Conservation (phyloP, 306 rosid genomes). For the Dryas drummondii region DNA sequence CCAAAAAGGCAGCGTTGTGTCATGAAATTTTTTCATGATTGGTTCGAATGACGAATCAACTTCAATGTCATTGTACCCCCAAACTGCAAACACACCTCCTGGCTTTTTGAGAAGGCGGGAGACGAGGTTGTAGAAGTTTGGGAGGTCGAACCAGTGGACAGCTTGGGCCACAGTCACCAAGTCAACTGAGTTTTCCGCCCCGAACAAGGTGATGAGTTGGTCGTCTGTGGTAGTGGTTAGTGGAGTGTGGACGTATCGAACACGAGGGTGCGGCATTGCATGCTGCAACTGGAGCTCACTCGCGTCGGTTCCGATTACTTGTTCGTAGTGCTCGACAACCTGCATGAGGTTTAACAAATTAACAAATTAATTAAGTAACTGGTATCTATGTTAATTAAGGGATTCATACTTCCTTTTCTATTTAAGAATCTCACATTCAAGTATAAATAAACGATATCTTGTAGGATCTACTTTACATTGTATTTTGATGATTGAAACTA, state of each 20-base stretch:
- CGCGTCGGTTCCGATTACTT: conserved; percentile 35
- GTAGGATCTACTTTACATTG: too few species aligned
- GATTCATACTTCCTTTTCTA: too few species aligned
- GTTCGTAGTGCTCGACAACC: conserved; percentile 35
- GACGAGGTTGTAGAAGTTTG: conserved; percentile 22
- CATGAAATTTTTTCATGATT: not conserved
- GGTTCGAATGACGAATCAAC: conserved; percentile 22
- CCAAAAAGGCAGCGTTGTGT: conserved; percentile 10
- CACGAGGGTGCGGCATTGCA: conserved; percentile 32
- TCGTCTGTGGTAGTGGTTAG: conserved; percentile 21
- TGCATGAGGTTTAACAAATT: not conserved
- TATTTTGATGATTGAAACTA: too few species aligned
- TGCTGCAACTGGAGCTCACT: conserved; percentile 31
- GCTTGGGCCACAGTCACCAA: conserved; percentile 27
- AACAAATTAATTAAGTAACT: too few species aligned
- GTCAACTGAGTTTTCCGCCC: conserved; percentile 34
- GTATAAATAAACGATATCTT: too few species aligned
- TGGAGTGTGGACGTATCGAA: conserved; percentile 39
- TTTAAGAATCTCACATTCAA: too few species aligned
- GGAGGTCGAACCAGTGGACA: conserved; percentile 33
- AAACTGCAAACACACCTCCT: conserved; percentile 22
- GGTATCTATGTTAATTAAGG: too few species aligned
- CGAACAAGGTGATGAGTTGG: conserved; percentile 27
- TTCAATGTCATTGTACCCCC: conserved; percentile 27
- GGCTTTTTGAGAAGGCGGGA: conserved; percentile 21